Base-by-base conservation (phyloP, 306 rosid genomes). In the Vachellia collinsii region DNA sequence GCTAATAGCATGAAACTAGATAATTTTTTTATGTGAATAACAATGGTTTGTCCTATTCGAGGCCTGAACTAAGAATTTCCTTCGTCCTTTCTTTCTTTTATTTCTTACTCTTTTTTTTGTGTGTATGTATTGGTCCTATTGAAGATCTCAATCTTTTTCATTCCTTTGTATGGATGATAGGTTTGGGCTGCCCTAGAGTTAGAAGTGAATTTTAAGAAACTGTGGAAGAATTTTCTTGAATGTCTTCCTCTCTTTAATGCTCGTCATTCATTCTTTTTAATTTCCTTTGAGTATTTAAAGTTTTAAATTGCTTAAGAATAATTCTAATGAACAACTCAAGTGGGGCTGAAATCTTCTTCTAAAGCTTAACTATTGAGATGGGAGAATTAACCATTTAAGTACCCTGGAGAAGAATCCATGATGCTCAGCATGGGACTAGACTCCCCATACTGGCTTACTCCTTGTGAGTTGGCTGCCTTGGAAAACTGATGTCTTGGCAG, bases 261-360 rank as follows among this genome's bases (percentile, higher is more conserved):
- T 39, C 75, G 47, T 23, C 61, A 29, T 59, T 17, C 12, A 36
- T 64, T n/a, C 50, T 56, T 8, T 78, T 77, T 42, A 67, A 16
- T 34, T 61, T 78, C 53, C 66, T 29, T 29, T 71, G 29, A 8
- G n/a, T 63, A 72, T 39, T 82, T 39, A 8, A 46, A 66, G 38
- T 56, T 39, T 82, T 39, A 8, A 46, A 66, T 46, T 56, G 10
- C 77, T 34, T 74, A 36, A 4, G n/a, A 68, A 59, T 71, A 56
- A 43, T 83, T 82, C 37, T 66, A 39, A 25, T 1, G 50, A 11
- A 11, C 50, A 46, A 46, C 50, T 46, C 50, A 46, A 46, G 50
- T 11, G 14, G 14, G 50, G 14, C 14, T 11, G 14, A 46, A 46
- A 46, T 46, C 14, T 46, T 46, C 50, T 46, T 14, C 0, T 3